Base-by-base conservation (phyloP, 441 rosid species). In the Rhodomyrtus psidioides region DNA sequence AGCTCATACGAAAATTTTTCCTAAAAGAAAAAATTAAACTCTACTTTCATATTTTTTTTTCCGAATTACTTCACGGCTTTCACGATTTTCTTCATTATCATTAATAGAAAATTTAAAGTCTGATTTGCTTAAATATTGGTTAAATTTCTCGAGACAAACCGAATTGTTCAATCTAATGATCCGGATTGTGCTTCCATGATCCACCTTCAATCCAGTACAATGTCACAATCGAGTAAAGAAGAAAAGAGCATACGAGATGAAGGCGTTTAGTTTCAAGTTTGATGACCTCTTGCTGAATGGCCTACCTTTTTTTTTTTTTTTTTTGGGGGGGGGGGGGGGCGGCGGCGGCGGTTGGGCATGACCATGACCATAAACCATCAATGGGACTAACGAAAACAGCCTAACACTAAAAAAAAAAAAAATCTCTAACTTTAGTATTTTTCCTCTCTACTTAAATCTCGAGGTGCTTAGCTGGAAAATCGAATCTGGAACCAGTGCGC, bases 71-170 rank as follows among this genome's bases (percentile, higher is more conserved):
- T n/a, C n/a, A n/a, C n/a, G n/a, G n/a, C 39, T 30, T 30, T 1
- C 2, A 0, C 0, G 0, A 30, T 30, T 3, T 17, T 17, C 2
- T 27, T 28, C 6, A 0, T 6, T 16, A 1, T 62, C 0, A 0
- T 30, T 9, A 17, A 30, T 9, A 62, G 26, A 30, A 4, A 30
- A 30, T 30, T 62, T 17, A 19, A 62, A 62, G 24, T 19, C 39
- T 10, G 0, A 5, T 34, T 13, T 9, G 0, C 7, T 10, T 34
- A 4, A 34, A n/a, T 70, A 2, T 70, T 21, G n/a, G 0, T 70
- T 70, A 1, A 19, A 2, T 70, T 70, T 70, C 53, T 2, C 0
- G 14, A 21, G 49, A 70, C 1, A 0, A 6, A 39, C 1, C 0
- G 1, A 21, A 1, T 0, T 5, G 0, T 34, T 65, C n/a, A 65